Percentiles rank a stretch among this genome's conserved stretches.
phyloP scores from a whole-genome alignment of 495 filamentous ascomycete species.

The Chaetomium tenue region DNA sequence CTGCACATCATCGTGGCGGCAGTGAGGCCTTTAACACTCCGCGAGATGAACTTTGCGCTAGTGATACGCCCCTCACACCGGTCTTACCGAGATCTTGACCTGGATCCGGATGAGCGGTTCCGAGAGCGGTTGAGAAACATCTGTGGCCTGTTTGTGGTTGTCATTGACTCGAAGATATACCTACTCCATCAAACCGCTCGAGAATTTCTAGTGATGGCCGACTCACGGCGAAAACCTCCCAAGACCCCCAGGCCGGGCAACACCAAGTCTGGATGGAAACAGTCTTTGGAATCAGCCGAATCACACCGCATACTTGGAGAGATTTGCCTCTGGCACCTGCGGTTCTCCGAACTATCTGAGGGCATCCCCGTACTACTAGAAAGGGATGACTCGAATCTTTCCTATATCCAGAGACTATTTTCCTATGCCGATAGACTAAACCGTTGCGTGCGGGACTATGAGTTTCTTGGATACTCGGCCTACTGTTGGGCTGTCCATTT shows the following conservation, averaged over 20 bases:
- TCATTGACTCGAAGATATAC: slow-evolving; percentile 12
- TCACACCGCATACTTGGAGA: slow-evolving; percentile 2
- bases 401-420: no score
- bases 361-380: neutral
- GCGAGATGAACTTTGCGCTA: neutral
- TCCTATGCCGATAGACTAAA: neutral
- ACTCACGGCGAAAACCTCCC: no score
- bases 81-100: neutral
- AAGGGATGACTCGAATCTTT: no score
- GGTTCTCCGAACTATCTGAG: neutral
- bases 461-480: slow-evolving; percentile 10
- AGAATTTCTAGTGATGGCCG: slow-evolving; percentile 3
- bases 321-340: slow-evolving; percentile 13
- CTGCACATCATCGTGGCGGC: neutral
- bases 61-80: neutral
- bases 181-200: slow-evolving; percentile 18
- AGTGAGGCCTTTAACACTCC: neutral
- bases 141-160: slow-evolving; percentile 13
- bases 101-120: neutral
- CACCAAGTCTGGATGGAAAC: slow-evolving; percentile 3
- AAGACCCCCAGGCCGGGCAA: neutral
- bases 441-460: neutral
- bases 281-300: neutral
- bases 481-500: slow-evolving; percentile 1
- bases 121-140: slow-evolving; percentile 2